Percentiles rank a stretch among this genome's conserved stretches.
Conservation (phyloP, 108 stramenopile species). For the Nitzschia putrida region DNA sequence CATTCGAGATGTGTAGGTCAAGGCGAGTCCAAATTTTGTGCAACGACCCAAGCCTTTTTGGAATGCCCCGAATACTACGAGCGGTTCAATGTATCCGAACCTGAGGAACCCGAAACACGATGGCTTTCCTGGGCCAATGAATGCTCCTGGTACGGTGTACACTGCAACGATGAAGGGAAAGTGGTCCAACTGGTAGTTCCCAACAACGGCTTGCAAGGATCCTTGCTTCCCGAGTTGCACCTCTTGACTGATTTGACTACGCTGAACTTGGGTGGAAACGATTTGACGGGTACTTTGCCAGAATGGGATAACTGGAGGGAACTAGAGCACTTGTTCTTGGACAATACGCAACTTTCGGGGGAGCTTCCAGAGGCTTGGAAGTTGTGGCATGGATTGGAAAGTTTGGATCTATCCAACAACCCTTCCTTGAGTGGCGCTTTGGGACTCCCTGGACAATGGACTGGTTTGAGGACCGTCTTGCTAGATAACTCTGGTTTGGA, state of each 20-base stretch:
- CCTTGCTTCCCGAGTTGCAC: conserved; percentile 31
- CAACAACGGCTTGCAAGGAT: conserved; percentile 16
- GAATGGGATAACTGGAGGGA: conserved; percentile 11
- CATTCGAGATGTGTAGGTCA: not conserved
- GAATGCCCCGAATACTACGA: conserved; percentile 23
- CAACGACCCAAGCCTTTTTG: not conserved
- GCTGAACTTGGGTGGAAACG: conserved; percentile 28
- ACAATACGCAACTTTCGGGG: conserved; percentile 13
- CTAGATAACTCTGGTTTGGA: conserved; percentile 15
- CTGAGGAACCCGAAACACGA: conserved; percentile 9
- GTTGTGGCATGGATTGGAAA: conserved; percentile 9
- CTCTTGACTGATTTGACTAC: conserved; percentile 28
- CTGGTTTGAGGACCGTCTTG: conserved; percentile 16
- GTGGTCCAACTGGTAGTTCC: conserved; percentile 17
- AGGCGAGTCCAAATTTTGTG: conserved; percentile 1
- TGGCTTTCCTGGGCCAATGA: conserved; percentile 35
- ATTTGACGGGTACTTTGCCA: conserved; percentile 43
- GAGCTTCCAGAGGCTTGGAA: conserved; percentile 5
- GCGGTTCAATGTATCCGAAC: not conserved
- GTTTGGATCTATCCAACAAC: conserved; percentile 20
- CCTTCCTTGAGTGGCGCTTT: not conserved
- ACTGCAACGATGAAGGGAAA: conserved; percentile 39
- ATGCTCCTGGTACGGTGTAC: conserved; percentile 55
- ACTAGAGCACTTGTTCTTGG: conserved; percentile 8
- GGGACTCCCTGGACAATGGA: conserved; percentile 12